phyloP scores from a whole-genome alignment of 2,329 filamentous ascomycete species.

The Juglanconis sp. region DNA sequence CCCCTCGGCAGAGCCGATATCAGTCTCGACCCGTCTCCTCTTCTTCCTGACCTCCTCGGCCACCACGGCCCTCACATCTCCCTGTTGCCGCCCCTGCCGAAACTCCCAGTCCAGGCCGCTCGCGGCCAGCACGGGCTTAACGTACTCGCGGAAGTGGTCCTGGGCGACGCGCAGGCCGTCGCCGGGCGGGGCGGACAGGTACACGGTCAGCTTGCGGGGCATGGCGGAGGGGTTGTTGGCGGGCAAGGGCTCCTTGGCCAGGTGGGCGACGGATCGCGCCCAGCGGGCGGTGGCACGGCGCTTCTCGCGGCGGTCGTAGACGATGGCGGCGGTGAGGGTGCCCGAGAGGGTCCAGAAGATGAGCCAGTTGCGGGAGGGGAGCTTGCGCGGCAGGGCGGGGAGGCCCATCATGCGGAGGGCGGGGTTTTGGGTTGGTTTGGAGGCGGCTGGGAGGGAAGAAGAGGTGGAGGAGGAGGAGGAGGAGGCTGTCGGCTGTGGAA shows the following conservation, averaged over 20 bases:
- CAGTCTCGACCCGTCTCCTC: conserved; percentile 55
- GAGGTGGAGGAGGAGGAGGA: conserved; percentile 2
- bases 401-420: conserved; percentile 79
- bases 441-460: conserved; percentile 23
- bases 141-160: conserved; percentile 93
- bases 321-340: conserved; percentile 73
- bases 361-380: conserved; percentile 96
- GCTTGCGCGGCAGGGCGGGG: conserved; percentile 75
- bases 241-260: conserved; percentile 73
- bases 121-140: conserved; percentile 87
- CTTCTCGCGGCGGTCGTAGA: conserved; percentile 93
- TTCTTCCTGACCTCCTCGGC: conserved; percentile 81
- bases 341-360: conserved; percentile 84
- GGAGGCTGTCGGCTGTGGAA: background rate
- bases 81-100: conserved; percentile 84
- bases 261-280: conserved; percentile 78
- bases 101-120: conserved; percentile 96
- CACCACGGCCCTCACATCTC: conserved; percentile 83
- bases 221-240: conserved; percentile 57
- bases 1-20: conserved; percentile 29
- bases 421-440: conserved; percentile 59
- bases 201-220: conserved; percentile 81
- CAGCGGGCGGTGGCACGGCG: conserved; percentile 81
- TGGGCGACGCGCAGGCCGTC: conserved; percentile 82
- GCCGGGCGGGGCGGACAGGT: conserved; percentile 79